Evolutionary conservation across 1,284 basidiomycete species (phyloP).

Genomic region (Boletus mariae): DNA sequence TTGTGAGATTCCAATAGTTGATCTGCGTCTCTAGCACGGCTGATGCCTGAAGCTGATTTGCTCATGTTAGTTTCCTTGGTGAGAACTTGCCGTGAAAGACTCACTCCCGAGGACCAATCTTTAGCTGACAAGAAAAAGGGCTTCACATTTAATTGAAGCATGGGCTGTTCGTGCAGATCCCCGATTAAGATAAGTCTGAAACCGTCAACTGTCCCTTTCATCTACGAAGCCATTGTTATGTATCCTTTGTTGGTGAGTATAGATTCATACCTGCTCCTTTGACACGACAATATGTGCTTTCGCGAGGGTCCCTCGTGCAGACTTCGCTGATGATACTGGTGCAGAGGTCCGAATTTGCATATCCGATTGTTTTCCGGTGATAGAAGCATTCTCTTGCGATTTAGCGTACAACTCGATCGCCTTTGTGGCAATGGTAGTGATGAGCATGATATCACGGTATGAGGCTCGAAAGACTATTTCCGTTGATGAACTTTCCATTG

Average conservation of each 20-base stretch:
- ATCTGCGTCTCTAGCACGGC: slow-evolving; percentile 80
- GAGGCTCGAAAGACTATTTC: slow-evolving; percentile 91
- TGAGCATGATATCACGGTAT: slow-evolving; percentile 89
- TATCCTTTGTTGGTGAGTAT: background rate
- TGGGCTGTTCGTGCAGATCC: slow-evolving; percentile 92
- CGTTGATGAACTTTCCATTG: slow-evolving; percentile 79
- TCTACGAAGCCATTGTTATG: slow-evolving; percentile 38
- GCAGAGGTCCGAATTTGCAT: slow-evolving; percentile 3
- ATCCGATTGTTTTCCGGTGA: slow-evolving; percentile 6
- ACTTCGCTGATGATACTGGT: slow-evolving; percentile 11
- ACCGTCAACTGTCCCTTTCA: slow-evolving; percentile 83
- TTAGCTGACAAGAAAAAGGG: slow-evolving; percentile 82
- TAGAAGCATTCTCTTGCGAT: slow-evolving; percentile 29
- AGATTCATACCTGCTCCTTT: slow-evolving; percentile 66
- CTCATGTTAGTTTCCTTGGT: slow-evolving; percentile 9
- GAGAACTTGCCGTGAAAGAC: slow-evolving; percentile 6
- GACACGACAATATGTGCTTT: slow-evolving; percentile 67
- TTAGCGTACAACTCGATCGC: slow-evolving; percentile 61
- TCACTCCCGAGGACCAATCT: slow-evolving; percentile 93
- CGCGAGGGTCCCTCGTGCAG: slow-evolving; percentile 39
- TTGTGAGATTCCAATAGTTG: slow-evolving; percentile 96
- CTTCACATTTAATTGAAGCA: slow-evolving; percentile 86
- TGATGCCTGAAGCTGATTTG: slow-evolving; percentile 69
- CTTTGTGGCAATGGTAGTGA: slow-evolving; percentile 85
- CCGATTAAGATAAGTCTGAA: slow-evolving; percentile 94